Evolutionary conservation across 805 yeast species (phyloP), one percentile per base, ranked within the genome.

Genomic region (Starmera pachycereana): DNA sequence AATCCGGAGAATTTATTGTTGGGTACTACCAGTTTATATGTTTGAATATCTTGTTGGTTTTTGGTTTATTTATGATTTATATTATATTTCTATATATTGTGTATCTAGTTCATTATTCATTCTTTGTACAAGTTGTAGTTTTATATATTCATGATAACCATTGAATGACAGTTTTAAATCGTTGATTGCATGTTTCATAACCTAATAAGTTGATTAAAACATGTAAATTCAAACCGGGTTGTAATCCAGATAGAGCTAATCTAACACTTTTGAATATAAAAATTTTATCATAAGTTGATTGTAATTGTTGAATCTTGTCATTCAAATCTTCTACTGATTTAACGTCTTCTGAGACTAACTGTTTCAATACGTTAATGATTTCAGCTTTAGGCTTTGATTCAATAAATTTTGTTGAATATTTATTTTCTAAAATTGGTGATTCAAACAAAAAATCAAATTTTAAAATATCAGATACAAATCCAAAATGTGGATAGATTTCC

Each of bases 151-250:
- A 42, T 31, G n/a, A 22, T 22, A 22, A 5, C 27, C 27, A 27
- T 14, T 22, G 27, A 12, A 47, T 45, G 4, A 63, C 64, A 4
- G 38, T 37, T 2, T 35, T 6, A 1, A 64, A 35, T 43, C 71
- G 58, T 29, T 25, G 25, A 2, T 44, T 36, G 3, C 59, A 43
- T 37, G 61, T 63, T 22, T 66, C 67, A 1, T 48, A 35, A 0
- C 88, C 90, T 13, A 87, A 50, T 8, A 82, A 53, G 0, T 68
- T 67, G 14, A 81, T 53, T 29, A 85, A 60, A 6, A 66, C 61
- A 0, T 81, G 82, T 5, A 88, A 62, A 13, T 77, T 75, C 27
- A 81, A 62, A 1, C 96, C 96, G 0, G 95, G 69, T 5, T 66
- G 65, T 8, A 78, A 74, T 0, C 85, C 94, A 12, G 85, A 69